A percentile compares a stretch with the other conserved stretches of the same genome.
These are phyloP conservation scores for Scedosporium dehoogii DNA, from an alignment of 2,329 filamentous ascomycete genomes.

Conservation along the genomic window DNA sequence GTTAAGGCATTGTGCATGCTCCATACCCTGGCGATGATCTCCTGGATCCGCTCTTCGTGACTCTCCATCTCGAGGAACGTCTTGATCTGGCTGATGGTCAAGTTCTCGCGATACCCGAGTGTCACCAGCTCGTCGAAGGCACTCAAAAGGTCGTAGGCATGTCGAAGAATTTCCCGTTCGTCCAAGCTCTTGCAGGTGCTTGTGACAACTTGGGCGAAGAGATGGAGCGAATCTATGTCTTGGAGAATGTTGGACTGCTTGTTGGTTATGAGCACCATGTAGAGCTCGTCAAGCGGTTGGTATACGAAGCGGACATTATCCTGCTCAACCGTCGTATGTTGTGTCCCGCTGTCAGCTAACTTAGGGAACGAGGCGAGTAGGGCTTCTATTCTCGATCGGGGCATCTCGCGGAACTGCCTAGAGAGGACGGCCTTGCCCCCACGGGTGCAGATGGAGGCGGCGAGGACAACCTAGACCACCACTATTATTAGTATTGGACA, in stretches of 20 bases:
- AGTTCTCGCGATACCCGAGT: conserved; percentile 88
- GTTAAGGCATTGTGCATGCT: too few species aligned
- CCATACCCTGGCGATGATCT: conserved; percentile 82
- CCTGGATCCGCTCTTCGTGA: conserved; percentile 97
- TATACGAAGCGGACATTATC: conserved; percentile 99
- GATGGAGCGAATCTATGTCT: conserved; percentile 95
- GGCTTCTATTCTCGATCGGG: conserved; percentile 90
- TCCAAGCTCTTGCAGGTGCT: conserved; percentile 95
- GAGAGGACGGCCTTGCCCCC: conserved; percentile 98
- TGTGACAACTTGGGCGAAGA: conserved; percentile 94
- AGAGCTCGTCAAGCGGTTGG: conserved; percentile 96
- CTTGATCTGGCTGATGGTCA: conserved; percentile 95
- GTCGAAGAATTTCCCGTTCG: conserved; percentile 87
- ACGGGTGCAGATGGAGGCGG: conserved; percentile 96
- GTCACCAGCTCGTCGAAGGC: conserved; percentile 97
- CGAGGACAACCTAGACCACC: conserved; percentile 73
- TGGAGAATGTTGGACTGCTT: conserved; percentile 98
- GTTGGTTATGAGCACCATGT: conserved; percentile 99
- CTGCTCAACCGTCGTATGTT: conserved; percentile 97
- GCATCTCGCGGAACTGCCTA: conserved; percentile 95
- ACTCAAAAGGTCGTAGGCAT: conserved; percentile 91
- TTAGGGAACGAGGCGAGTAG: conserved; percentile 96
- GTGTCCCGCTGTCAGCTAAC: conserved; percentile 87
- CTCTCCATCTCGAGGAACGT: conserved; percentile 99
- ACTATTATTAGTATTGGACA: background rate